Percentiles rank a stretch among this genome's conserved stretches.
Conservation (phyloP, 2,329 filamentous ascomycete genomes). For the Lasiodiplodia hormozganensis region DNA sequence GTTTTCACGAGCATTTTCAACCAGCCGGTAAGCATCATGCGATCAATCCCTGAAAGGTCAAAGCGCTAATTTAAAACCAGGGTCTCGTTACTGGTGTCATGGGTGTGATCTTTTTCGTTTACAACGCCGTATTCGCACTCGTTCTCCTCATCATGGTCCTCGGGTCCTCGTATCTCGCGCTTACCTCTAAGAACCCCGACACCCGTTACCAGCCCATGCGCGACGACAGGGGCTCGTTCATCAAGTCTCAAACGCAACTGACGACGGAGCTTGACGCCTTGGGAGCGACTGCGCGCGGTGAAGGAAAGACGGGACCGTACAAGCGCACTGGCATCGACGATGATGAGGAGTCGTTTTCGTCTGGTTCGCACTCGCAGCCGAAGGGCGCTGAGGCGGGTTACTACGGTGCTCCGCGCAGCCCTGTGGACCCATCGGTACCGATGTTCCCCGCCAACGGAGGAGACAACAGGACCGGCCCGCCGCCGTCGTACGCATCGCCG, state of each 20-base stretch:
- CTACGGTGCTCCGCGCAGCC: conserved; percentile 55
- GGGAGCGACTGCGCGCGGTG: conserved; percentile 85
- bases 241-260: conserved; percentile 91
- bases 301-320: conserved; percentile 58
- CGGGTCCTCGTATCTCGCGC: conserved; percentile 76
- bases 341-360: conserved; percentile 72
- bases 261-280: conserved; percentile 90
- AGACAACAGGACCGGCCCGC: conserved; percentile 40
- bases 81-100: conserved; percentile 84
- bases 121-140: conserved; percentile 83
- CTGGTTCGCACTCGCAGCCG: conserved; percentile 57
- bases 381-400: conserved; percentile 47
- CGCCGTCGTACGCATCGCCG: conserved; percentile 47
- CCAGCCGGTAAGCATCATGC: conserved; percentile 66
- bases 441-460: conserved; percentile 54
- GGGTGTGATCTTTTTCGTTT: conserved; percentile 86
- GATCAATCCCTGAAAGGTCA: not conserved
- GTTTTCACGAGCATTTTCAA: conserved; percentile 89
- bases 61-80: conserved; percentile 45
- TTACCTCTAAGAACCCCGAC: conserved; percentile 93
- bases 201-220: conserved; percentile 95
- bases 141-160: conserved; percentile 84
- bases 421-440: conserved; percentile 54
- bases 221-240: conserved; percentile 94
- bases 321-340: conserved; percentile 72